A percentile compares a stretch with the other conserved stretches of the same genome.
These are phyloP conservation scores for Persicaria maculosa DNA, from an alignment of 148 eudicot species.

Conservation along the genomic window DNA sequence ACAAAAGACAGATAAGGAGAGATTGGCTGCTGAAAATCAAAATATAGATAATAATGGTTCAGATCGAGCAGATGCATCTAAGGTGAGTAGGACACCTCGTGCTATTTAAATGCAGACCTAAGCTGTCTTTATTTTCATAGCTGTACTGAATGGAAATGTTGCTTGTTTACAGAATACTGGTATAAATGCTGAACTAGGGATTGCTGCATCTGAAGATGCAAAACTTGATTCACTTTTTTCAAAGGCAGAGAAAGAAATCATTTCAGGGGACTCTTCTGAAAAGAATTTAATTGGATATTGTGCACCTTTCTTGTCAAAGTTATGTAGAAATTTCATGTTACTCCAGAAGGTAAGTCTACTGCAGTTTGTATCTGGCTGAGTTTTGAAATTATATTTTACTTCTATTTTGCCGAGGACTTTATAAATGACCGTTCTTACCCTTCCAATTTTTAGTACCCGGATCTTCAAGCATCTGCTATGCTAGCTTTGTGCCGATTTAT, in stretches of 20 bases:
- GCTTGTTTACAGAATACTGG: constrained; percentile 51
- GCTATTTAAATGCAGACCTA: background rate
- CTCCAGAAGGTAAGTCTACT: constrained; percentile 77
- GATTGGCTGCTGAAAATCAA: constrained; percentile 38
- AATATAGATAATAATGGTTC: constrained; percentile 22
- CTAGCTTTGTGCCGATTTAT: constrained; percentile 91
- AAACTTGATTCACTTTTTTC: constrained; percentile 72
- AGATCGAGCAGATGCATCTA: constrained; percentile 29
- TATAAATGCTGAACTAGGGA: constrained; percentile 89
- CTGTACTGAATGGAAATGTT: constrained; percentile 5
- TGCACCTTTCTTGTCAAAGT: constrained; percentile 71
- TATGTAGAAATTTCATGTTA: constrained; percentile 81
- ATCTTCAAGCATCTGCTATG: constrained; percentile 92
- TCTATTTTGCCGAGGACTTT: background rate
- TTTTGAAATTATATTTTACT: background rate
- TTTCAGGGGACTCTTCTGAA: constrained; percentile 53
- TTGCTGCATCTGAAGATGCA: constrained; percentile 96
- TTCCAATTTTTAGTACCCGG: constrained; percentile 58
- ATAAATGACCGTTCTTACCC: constrained; percentile 10
- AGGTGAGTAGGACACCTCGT: constrained; percentile 37
- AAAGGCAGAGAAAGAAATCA: constrained; percentile 82
- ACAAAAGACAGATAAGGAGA: constrained; percentile 68
- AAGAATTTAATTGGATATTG: constrained; percentile 86
- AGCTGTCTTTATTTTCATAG: background rate
- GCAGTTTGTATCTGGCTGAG: background rate